Percentiles rank a stretch among this genome's conserved stretches.
Conservation (phyloP, 2,329 filamentous ascomycete species). For the Aureobasidium melanogenum region DNA sequence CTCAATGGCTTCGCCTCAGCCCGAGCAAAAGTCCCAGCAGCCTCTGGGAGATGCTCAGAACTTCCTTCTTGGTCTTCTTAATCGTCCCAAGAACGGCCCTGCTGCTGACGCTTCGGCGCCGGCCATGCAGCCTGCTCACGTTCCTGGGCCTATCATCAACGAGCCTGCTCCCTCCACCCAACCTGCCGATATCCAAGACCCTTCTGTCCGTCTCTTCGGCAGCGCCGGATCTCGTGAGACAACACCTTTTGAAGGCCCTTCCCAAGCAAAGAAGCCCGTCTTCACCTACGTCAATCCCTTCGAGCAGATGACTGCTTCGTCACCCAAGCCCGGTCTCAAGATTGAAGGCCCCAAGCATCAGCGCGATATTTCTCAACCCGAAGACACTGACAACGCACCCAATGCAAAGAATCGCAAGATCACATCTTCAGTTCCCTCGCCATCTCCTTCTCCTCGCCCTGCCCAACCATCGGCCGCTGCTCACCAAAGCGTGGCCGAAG, state of each 20-base stretch:
- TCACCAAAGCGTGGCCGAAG: slow-evolving; percentile 54
- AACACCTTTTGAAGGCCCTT: slow-evolving; percentile 31
- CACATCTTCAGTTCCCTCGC: slow-evolving; percentile 15
- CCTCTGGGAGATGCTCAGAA: slow-evolving; percentile 62
- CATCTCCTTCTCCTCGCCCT: slow-evolving; percentile 14
- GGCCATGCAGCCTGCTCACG: slow-evolving; percentile 23
- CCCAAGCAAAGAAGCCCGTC: slow-evolving; percentile 35
- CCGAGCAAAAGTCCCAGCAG: slow-evolving; percentile 15
- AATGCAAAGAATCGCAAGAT: slow-evolving; percentile 31
- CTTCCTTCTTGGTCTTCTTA: slow-evolving; percentile 77
- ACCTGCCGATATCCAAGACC: slow-evolving; percentile 13
- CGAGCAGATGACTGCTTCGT: slow-evolving; percentile 58
- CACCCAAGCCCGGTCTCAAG: slow-evolving; percentile 32
- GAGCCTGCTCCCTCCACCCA: slow-evolving; percentile 27
- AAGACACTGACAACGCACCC: slow-evolving; percentile 21
- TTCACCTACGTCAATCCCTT: slow-evolving; percentile 69
- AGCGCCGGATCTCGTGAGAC: slow-evolving; percentile 19
- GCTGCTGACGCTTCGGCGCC: slow-evolving; percentile 16
- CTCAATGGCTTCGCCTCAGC: slow-evolving; percentile 15
- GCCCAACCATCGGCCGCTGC: slow-evolving; percentile 13
- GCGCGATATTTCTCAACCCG: slow-evolving; percentile 29
- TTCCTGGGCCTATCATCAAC: slow-evolving; percentile 34
- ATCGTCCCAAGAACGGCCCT: slow-evolving; percentile 51
- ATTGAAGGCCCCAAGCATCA: slow-evolving; percentile 28
- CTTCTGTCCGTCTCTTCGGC: slow-evolving; percentile 23